Evolutionary conservation across 257 asterid species (phyloP), one percentile per base, ranked within the genome.

Genomic region (Leptodermis oblonga): DNA sequence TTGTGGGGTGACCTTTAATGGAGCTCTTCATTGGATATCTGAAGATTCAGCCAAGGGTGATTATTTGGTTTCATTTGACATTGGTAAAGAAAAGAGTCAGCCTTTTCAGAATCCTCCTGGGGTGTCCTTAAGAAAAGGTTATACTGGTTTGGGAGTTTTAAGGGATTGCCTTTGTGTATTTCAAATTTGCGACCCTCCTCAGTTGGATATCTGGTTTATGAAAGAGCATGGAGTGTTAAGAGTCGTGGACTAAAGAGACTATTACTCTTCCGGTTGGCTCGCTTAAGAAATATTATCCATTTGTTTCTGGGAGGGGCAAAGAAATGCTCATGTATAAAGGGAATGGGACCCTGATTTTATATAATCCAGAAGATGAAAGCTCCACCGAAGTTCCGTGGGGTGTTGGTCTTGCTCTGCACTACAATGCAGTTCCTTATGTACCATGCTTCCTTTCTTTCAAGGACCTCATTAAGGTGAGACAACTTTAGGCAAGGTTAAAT

Each of bases 381-480:
- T 34, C 66, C 33, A 33, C 66, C 25, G 9, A 20, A 20, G 48
- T 61, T 8, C 7, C 26, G 10, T 3, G 28, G 5, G 3, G 1
- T 36, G 28, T 15, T 61, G 26, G 4, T 18, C 46, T 5, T 3
- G 0, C 4, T 61, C 13, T 13, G 12, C 12, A 25, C 7, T 5
- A 13, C 5, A 30, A 5, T 22, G 28, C 66, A 8, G 28, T 61
- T 34, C 66, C 66, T 33, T 61, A 33, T 33, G 15, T 18, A 22
- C 66, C 66, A 0, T 61, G 66, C 66, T 61, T 61, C 46, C 46
- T 61, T 34, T 61, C 66, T 14, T 34, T 61, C 46, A 34, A 61
- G 42, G 23, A 61, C 17, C 13, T 61, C 26, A 33, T 61, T 26
- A 61, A 34, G 66, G 28, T n/a, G 11, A 37, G 28, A 61, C 28